Base-by-base conservation (phyloP, 352 stramenopile genomes). In the Saprolegnia diclina region DNA sequence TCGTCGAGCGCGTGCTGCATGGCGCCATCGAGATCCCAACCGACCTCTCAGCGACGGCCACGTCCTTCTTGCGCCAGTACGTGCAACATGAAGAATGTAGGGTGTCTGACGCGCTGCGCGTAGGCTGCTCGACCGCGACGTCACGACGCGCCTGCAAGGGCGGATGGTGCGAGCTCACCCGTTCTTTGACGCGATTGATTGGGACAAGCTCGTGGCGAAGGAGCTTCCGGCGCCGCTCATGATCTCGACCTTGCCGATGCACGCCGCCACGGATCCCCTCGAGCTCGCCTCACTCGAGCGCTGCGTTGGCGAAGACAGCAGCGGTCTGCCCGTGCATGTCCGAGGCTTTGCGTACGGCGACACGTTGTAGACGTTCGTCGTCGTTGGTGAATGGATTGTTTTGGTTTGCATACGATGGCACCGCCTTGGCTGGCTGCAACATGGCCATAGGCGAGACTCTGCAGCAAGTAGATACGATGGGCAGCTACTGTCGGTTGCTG, bases 51-150 rank as follows among this genome's bases (percentile, higher is more conserved):
- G 16, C 26, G 38, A 37, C 35, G 22, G 32, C 38, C 9, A n/a
- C 42, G 42, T 48, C 42, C 42, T 48, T 48, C 42, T 48, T 48
- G 42, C 42, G 18, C 24, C 4, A 26, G n/a, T 29, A 5, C 57
- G 32, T n/a, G 70, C 64, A 56, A 22, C 44, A 6, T 24, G 50
- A 1, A 45, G 38, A 45, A 45, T 7, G 38, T 45, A 16, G 38
- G 7, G 38, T 16, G 7, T 45, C 38, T 48, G 42, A 35, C 29
- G 29, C 29, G 29, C 71, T 89, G 24, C 76, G 53, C 29, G 72
- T 94, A 2, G 97, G 42, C 74, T 99, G n/a, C 79, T 99, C 19
- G 96, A 99, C 79, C 83, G 95, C 63, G 97, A 98, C 75, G 90
- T 96, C 0, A 83, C 91, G 55, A 96, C 97, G 70, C 84, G 97